Conservation (phyloP, 2,329 filamentous ascomycete genomes). For the Diaporthe sp. region DNA sequence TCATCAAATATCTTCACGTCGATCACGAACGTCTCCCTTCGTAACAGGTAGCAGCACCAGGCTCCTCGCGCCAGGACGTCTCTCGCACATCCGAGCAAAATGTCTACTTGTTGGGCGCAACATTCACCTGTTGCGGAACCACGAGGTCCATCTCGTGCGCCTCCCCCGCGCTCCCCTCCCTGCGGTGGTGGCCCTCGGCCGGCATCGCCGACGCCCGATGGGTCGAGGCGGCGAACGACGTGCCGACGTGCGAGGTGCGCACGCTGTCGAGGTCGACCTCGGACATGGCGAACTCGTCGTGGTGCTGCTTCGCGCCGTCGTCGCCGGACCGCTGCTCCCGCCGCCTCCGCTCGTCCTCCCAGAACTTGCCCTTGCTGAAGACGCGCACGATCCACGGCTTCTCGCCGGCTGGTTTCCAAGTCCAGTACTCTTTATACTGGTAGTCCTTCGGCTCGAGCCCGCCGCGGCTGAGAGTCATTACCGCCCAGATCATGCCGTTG, state of each 20-base stretch:
- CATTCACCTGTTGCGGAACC: conserved; percentile 22
- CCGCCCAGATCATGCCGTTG: conserved; percentile 61
- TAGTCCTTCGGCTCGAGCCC: conserved; percentile 64
- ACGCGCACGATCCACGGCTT: conserved; percentile 63
- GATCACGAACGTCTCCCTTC: not conserved
- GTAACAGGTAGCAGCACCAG: not conserved
- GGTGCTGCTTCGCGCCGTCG: conserved; percentile 30
- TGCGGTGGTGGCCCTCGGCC: conserved; percentile 10
- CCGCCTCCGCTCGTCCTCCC: conserved; percentile 44
- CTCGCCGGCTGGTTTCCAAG: conserved; percentile 63
- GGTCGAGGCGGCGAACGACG: conserved; percentile 36
- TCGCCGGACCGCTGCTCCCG: conserved; percentile 9
- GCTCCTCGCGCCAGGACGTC: no score
- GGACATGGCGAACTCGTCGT: conserved; percentile 40
- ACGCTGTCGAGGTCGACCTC: conserved; percentile 36
- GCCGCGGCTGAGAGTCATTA: conserved; percentile 60
- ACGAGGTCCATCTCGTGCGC: conserved; percentile 40
- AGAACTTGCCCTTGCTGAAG: conserved; percentile 47
- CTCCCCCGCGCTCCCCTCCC: conserved; percentile 13
- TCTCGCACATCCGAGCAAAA: not conserved
- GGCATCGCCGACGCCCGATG: conserved; percentile 30
- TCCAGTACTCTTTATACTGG: conserved; percentile 70
- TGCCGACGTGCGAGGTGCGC: conserved; percentile 35
- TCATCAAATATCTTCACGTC: not conserved
- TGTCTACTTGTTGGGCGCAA: conserved; percentile 10